A percentile compares a stretch with the other conserved stretches of the same genome.
These are phyloP conservation scores for Phytophthora chlamydospora DNA, from an alignment of 352 stramenopile genomes.

Conservation along the genomic window DNA sequence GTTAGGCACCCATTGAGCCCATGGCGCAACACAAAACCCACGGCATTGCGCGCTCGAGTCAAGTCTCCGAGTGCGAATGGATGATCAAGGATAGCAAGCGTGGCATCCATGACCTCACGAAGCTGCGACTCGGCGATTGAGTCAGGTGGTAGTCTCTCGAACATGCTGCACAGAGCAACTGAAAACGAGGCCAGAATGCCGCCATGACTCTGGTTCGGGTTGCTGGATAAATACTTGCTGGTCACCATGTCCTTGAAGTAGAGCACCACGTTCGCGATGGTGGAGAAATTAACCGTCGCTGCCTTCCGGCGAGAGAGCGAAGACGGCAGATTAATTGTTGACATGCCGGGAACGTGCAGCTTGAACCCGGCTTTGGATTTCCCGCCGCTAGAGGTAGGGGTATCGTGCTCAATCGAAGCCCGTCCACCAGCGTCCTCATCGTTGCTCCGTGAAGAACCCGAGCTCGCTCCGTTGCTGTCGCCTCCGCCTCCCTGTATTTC, in stretches of 20 bases:
- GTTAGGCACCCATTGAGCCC: conserved; percentile 64
- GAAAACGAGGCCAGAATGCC: conserved; percentile 76
- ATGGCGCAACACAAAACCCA: conserved; percentile 77
- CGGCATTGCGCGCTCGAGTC: conserved; percentile 78
- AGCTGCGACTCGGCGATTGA: conserved; percentile 67
- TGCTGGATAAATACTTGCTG: conserved; percentile 63
- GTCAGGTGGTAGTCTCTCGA: conserved; percentile 70
- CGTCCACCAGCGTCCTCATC: conserved; percentile 41
- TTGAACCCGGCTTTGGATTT: conserved; percentile 81
- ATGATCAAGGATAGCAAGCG: conserved; percentile 73
- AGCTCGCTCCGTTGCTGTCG: conserved; percentile 17
- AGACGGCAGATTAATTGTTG: conserved; percentile 50
- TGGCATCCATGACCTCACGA: conserved; percentile 68
- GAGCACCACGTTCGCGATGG: conserved; percentile 70
- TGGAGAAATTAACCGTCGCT: conserved; percentile 68
- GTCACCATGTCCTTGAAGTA: conserved; percentile 82
- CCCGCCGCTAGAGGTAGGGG: conserved; percentile 21
- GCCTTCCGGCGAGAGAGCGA: conserved; percentile 67
- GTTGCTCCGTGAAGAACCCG: conserved; percentile 20
- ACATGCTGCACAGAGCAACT: conserved; percentile 79
- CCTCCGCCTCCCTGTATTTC: conserved; percentile 44
- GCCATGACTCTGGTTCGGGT: conserved; percentile 60
- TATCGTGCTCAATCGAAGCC: conserved; percentile 32
- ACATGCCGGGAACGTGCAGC: conserved; percentile 71
- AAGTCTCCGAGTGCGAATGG: conserved; percentile 75